Evolutionary conservation across 1,139 yeast species (phyloP), one percentile per base, ranked within the genome.

Genomic region (Hansenula lynferdii): DNA sequence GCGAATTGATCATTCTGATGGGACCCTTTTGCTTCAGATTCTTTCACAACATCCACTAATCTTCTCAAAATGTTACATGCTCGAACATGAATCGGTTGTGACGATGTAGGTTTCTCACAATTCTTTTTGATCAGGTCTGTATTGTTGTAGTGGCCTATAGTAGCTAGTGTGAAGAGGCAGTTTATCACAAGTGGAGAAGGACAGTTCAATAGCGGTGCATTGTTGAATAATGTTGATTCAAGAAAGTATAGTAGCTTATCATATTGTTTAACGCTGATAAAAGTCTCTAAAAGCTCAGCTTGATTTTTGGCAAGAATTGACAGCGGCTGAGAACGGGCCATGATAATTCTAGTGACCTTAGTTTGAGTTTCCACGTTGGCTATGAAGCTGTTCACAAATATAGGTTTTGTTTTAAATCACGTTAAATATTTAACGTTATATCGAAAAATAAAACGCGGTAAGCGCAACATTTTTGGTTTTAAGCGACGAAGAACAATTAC

Each of bases 131-230:
- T 39, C 5, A 40, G 8, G n/a, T 45, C 50, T 4, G 48, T 49
- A 30, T 47, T 49, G 30, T 48, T 45, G 33, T 48, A 50, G 5
- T 48, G 43, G 3, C 42, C 44, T 1, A 53, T 24, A 0, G 57
- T 51, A 1, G 50, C 48, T 10, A 53, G 34, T 11, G 57, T 44
- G 18, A 53, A 41, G 3, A 53, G 39, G 4, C 50, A 38, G 23
- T 40, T 37, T 10, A 53, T 34, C 11, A 49, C 37, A 9, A 47
- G 37, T 2, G 53, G 28, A 3, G 49, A 38, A 8, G 57, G 57
- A 21, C 51, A 47, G 18, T 40, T 34, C 26, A 51, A 29, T 4
- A 21, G 32, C 9, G 54, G 52, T 1, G 45, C 42, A 15, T 44
- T 41, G 11, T 31, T 37, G 39, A 49, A 49, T 8, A 50, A 34